Conservation (phyloP, 1,284 basidiomycete species). For the Ustilago lituana region DNA sequence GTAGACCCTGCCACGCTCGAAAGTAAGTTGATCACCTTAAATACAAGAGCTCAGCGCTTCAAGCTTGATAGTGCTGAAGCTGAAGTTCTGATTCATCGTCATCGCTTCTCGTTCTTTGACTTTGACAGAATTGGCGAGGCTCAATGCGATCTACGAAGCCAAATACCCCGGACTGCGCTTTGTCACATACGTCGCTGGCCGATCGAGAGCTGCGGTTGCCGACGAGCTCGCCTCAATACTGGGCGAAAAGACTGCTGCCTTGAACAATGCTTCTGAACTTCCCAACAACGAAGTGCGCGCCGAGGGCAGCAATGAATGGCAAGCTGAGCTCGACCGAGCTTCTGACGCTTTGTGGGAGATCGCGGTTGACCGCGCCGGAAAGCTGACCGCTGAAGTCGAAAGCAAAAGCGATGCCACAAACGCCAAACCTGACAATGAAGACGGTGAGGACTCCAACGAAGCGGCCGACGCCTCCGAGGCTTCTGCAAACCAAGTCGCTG, state of each 20-base stretch:
- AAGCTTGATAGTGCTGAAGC: no score
- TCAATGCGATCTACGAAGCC: constrained; percentile 62
- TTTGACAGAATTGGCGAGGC: constrained; percentile 38
- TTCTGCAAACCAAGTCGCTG: constrained; percentile 1
- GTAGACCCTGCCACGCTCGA: constrained; percentile 49
- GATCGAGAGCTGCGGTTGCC: constrained; percentile 70
- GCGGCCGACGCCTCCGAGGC: background rate
- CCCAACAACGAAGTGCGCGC: constrained; percentile 24
- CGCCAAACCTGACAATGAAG: constrained; percentile 15
- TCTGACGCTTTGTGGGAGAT: constrained; percentile 64
- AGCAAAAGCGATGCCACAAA: constrained; percentile 1
- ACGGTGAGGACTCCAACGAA: constrained; percentile 28
- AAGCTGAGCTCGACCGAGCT: constrained; percentile 55
- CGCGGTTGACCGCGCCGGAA: constrained; percentile 57
- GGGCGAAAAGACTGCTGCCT: constrained; percentile 27
- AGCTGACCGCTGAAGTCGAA: constrained; percentile 35
- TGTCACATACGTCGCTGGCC: constrained; percentile 63
- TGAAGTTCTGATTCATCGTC: no score
- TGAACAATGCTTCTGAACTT: constrained; percentile 32
- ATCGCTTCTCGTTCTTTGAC: no score
- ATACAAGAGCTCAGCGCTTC: no score
- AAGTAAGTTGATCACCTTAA: constrained; percentile 40
- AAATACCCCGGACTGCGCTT: constrained; percentile 61
- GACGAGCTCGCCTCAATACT: constrained; percentile 53
- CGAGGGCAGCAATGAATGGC: constrained; percentile 45